Conservation (phyloP, 139 green algal species). For the Pleodorina starrii region DNA sequence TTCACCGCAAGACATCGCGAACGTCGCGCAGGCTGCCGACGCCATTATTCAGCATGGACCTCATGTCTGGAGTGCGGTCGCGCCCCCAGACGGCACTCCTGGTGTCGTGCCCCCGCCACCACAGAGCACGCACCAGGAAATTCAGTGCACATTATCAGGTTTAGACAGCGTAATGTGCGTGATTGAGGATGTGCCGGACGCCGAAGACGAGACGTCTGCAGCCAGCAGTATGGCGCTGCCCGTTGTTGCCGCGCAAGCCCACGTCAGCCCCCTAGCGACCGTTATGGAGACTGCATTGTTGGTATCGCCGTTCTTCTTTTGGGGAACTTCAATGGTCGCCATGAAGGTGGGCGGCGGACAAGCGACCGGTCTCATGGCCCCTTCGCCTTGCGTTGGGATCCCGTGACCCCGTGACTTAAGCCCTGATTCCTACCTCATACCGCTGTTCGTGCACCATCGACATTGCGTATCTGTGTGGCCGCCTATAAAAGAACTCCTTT, state of each 20-base stretch:
- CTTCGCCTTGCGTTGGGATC: too few species aligned
- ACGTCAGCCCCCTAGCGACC: constrained; percentile 12
- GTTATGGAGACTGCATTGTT: constrained; percentile 72
- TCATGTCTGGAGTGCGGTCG: neutral
- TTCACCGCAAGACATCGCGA: neutral
- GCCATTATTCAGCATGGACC: neutral
- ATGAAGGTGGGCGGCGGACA: constrained; percentile 85
- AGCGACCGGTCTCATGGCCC: neutral
- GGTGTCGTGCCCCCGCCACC: too few species aligned
- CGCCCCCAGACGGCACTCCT: neutral
- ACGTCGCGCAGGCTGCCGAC: constrained; percentile 1
- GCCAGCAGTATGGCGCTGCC: neutral
- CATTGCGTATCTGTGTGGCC: too few species aligned
- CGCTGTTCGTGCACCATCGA: too few species aligned
- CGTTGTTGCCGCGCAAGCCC: neutral
- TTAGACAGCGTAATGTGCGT: constrained; percentile 22
- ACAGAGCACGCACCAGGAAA: neutral
- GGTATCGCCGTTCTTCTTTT: constrained; percentile 97
- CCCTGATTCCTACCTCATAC: too few species aligned
- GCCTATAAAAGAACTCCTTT: too few species aligned
- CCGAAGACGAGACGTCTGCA: neutral
- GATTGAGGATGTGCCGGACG: constrained; percentile 26
- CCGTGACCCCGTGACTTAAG: too few species aligned
- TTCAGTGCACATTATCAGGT: constrained; percentile 15
- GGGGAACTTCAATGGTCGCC: constrained; percentile 95